A percentile compares a stretch with the other conserved stretches of the same genome.
Conservation (phyloP, 106 monocot genomes). For the Apostasia ramifera region DNA sequence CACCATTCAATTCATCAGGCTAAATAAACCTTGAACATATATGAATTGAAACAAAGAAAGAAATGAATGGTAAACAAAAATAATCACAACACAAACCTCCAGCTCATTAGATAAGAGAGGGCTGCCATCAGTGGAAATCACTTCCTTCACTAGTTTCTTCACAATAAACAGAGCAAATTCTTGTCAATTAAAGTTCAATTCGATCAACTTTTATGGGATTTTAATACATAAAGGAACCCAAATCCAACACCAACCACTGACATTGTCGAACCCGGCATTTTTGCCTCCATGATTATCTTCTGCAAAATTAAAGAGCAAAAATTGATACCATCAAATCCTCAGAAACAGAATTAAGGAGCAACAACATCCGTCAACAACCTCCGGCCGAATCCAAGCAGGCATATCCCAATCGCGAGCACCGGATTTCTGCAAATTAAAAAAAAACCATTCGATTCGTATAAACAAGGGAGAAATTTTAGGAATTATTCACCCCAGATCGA, state of each 20-base stretch:
- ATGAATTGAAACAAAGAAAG: background rate
- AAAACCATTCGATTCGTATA: no score
- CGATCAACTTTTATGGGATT: background rate
- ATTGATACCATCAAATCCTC: background rate
- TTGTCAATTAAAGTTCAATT: background rate
- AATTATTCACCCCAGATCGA: no score
- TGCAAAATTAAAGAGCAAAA: background rate
- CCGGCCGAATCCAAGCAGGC: no score
- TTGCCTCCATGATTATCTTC: background rate
- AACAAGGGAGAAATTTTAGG: no score
- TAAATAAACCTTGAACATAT: background rate
- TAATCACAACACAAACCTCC: background rate
- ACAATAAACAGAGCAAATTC: background rate
- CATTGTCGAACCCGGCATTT: background rate
- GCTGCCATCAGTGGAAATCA: background rate
- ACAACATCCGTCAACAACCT: background rate
- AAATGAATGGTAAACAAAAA: background rate
- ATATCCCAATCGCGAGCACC: no score
- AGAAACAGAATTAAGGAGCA: background rate
- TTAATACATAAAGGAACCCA: background rate
- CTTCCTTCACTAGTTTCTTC: background rate
- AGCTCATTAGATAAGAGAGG: background rate
- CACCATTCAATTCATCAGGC: background rate
- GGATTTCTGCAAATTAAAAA: no score
- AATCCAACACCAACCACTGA: conserved; percentile 2